Evolutionary conservation across 2,329 filamentous ascomycete genomes (phyloP), one percentile per base, ranked within the genome.

Genomic region (Bipolaris oryzae): DNA sequence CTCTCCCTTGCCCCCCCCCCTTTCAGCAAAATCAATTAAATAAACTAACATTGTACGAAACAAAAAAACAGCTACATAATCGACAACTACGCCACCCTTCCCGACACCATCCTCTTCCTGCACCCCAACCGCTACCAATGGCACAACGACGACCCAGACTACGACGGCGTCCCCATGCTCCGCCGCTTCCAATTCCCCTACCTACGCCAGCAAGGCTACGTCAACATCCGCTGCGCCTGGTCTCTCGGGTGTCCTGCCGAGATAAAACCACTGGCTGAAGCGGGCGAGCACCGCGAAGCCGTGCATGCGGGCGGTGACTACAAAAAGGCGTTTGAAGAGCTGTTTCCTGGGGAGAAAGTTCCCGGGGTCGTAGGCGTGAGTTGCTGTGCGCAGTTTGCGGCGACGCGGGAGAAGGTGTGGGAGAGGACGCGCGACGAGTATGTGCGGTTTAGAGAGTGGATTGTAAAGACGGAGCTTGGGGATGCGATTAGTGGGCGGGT

Each of bases 371-470:
- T 85, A 4, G 82, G 80, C 1, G 79, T 80, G 1, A 79, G 79
- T 23, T 85, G 83, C 63, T 85, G 83, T 58, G 82, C 83, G 4
- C 83, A 85, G 58, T 85, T 85, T 62, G 82, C 80, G 0, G 81
- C 81, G 1, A 81, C 80, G 0, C 76, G 72, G 38, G 77, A 79
- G 46, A 80, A 79, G 63, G 77, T 85, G 11, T 70, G 67, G 15
- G 72, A 79, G 60, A 75, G 79, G 23, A 78, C 79, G 3, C 78
- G 72, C 63, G 75, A 72, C 7, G 82, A 84, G 23, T 85, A 85
- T 57, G 73, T 78, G 54, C 71, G 75, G 7, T 82, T 78, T 58
- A 75, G 80, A 15, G 70, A 77, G 3, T 85, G 83, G 83, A 64
- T 85, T 13, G 43, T 78, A 13, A 66, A 79, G 3, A 84, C 82